Evolutionary conservation across 768 basidiomycete genomes (phyloP), one percentile per base, ranked within the genome.

Genomic region (Favolaschia claudopus): DNA sequence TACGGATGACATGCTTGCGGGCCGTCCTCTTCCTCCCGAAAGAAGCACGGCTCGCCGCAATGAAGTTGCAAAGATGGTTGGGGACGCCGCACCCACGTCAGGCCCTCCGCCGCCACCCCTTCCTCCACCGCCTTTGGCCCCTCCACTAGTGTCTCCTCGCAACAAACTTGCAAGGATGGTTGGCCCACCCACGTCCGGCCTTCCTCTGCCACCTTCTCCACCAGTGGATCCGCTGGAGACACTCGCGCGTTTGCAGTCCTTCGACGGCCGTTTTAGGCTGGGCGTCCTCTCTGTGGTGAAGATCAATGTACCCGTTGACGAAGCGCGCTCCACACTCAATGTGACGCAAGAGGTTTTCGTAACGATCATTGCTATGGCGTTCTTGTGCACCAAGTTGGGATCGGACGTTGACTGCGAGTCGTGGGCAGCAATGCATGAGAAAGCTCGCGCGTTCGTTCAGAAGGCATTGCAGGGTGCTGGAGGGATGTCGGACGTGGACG

Each of bases 401-500:
- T 22, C 44, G n/a, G 27, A 39, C 1, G 46, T 50, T 7, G 56
- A 58, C 3, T 51, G 57, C 13, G 64, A 61, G n/a, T 27, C 46
- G 7, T 65, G 64, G 64, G 64, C 58, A 38, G 64, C 52, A 1
- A 43, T 62, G 43, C 40, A 61, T 20, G 60, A 62, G 22, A 65
- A 65, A 52, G 64, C 60, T 9, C 25, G 37, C 32, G 47, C 46
- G 15, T 62, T 50, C 48, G 48, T 64, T 15, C 38, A 45, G 29
- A 50, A 38, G 3, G 49, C 42, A 19, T 56, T 61, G 28, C n/a
- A 10, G 14, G 32, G 25, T 13, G 14, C 40, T 14, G 45, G 46
- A 17, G 33, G 15, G 5, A 25, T 27, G 3, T 24, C 47, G 3
- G 19, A 28, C 24, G 42, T 55, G 31, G 52, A 44, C 17, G 19